Conservation (phyloP, 2,329 filamentous ascomycete genomes). For the Hymenoscyphus fructigenus region DNA sequence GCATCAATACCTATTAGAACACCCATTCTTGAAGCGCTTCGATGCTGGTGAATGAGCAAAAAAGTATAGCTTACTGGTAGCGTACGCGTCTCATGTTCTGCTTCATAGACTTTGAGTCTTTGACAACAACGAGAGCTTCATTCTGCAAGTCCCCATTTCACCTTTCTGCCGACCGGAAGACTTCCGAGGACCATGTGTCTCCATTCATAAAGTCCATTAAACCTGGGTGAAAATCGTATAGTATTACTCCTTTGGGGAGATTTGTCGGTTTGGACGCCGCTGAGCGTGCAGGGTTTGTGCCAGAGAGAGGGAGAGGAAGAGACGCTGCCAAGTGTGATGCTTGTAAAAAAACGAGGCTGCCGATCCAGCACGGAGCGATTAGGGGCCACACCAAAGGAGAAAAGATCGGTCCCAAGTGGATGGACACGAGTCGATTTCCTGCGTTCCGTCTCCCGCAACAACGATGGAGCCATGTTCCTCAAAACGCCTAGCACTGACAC, state of each 20-base stretch:
- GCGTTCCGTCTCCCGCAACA: background rate
- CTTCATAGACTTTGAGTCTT: too few species aligned
- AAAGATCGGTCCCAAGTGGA: background rate
- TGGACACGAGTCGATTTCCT: background rate
- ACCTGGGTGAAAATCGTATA: background rate
- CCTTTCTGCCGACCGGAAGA: background rate
- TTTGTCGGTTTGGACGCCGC: too few species aligned
- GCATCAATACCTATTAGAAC: too few species aligned
- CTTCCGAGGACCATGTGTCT: background rate
- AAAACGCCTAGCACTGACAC: too few species aligned
- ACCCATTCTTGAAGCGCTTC: too few species aligned
- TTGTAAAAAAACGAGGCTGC: background rate
- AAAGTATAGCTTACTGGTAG: too few species aligned
- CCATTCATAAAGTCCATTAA: background rate
- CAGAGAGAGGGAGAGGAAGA: too few species aligned
- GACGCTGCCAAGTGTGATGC: too few species aligned
- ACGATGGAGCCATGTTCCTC: too few species aligned
- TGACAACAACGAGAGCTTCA: background rate
- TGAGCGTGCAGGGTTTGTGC: too few species aligned
- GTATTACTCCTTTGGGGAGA: background rate
- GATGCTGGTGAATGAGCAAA: too few species aligned
- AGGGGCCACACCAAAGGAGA: background rate
- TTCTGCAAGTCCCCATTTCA: background rate
- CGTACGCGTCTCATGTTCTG: too few species aligned
- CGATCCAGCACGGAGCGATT: background rate